Conservation (phyloP, 768 basidiomycete species). For the Serendipita sp. region DNA sequence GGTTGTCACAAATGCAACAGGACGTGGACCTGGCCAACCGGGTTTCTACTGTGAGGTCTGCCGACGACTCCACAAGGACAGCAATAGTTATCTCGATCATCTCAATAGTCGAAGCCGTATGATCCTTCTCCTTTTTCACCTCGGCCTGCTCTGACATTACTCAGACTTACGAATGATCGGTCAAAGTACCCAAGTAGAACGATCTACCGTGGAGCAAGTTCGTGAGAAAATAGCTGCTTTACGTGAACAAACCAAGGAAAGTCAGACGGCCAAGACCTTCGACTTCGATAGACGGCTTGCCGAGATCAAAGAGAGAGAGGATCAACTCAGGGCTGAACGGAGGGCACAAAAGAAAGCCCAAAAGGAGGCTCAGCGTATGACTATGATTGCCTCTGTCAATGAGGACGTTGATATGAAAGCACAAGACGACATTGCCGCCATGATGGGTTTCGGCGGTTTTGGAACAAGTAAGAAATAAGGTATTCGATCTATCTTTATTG, state of each 20-base stretch:
- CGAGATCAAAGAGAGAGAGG: constrained; percentile 63
- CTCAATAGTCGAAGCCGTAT: constrained; percentile 85
- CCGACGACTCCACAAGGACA: constrained; percentile 84
- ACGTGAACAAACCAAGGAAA: constrained; percentile 73
- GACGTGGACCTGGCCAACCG: constrained; percentile 69
- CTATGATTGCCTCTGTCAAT: constrained; percentile 31
- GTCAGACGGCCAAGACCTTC: constrained; percentile 71
- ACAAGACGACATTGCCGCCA: constrained; percentile 47
- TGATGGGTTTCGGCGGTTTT: constrained; percentile 91
- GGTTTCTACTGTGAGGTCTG: constrained; percentile 92
- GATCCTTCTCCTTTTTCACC: constrained; percentile 20
- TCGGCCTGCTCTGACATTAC: neutral
- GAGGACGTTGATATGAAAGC: constrained; percentile 21
- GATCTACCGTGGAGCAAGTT: constrained; percentile 87
- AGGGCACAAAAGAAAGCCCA: constrained; percentile 67
- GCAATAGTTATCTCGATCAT: constrained; percentile 85
- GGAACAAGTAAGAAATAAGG: constrained; percentile 66
- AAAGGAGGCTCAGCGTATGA: constrained; percentile 53
- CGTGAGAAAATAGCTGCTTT: constrained; percentile 76
- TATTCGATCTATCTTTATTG: neutral
- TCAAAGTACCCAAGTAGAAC: constrained; percentile 82
- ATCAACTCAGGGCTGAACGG: constrained; percentile 47
- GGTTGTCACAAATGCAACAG: constrained; percentile 74
- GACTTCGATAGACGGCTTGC: constrained; percentile 85
- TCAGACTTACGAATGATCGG: constrained; percentile 86